Evolutionary conservation across 208 protist genomes (phyloP).

Genomic region (Leishmania major): DNA sequence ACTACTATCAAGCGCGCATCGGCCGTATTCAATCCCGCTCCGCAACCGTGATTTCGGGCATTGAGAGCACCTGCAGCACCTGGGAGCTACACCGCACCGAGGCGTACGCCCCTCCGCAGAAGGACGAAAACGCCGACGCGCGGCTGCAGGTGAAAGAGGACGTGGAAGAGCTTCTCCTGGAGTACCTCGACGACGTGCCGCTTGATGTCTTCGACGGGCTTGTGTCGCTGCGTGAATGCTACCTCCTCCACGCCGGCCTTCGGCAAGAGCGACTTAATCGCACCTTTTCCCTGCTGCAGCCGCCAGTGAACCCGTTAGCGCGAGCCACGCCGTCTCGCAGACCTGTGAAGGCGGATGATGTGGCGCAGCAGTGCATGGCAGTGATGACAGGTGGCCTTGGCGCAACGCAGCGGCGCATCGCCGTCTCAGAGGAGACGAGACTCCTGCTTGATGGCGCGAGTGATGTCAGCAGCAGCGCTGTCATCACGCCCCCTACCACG

Average conservation of each 20-base stretch:
- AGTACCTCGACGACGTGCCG: slow-evolving; percentile 60
- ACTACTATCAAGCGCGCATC: slow-evolving; percentile 47
- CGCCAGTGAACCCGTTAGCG: background rate
- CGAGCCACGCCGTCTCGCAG: background rate
- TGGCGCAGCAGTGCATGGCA: background rate
- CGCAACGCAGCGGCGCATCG: background rate
- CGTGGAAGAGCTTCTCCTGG: slow-evolving; percentile 64
- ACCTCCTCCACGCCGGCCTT: slow-evolving; percentile 45
- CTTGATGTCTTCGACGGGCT: slow-evolving; percentile 60
- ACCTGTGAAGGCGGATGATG: background rate
- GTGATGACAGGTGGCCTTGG: slow-evolving; percentile 3
- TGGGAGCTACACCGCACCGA: slow-evolving; percentile 68
- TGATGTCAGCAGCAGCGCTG: background rate
- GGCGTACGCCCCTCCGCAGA: slow-evolving; percentile 30
- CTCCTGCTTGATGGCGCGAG: background rate
- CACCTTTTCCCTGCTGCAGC: slow-evolving; percentile 6
- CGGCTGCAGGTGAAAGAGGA: slow-evolving; percentile 15
- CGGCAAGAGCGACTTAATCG: slow-evolving; percentile 27
- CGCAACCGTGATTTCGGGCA: slow-evolving; percentile 37
- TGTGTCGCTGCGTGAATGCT: slow-evolving; percentile 69
- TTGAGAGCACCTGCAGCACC: slow-evolving; percentile 48
- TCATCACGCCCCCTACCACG: background rate
- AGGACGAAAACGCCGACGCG: slow-evolving; percentile 5
- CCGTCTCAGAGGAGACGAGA: background rate
- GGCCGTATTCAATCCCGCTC: slow-evolving; percentile 33